Evolutionary conservation across 2,329 filamentous ascomycete species (phyloP).

Genomic region (Tolypocladium guangdongense): DNA sequence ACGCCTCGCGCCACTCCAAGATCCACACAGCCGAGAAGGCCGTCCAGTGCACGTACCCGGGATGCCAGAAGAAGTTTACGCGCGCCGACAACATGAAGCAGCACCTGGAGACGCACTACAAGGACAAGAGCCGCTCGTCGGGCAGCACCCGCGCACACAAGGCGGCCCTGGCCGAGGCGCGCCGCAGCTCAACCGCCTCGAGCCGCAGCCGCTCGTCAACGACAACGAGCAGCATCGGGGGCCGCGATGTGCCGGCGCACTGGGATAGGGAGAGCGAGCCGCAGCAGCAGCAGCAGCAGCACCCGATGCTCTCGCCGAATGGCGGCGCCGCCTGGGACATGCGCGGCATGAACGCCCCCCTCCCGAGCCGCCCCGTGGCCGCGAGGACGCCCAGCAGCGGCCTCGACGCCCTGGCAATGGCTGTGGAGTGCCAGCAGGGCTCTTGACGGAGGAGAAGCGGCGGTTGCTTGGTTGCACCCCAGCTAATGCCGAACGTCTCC

Average conservation of each 20-base stretch:
- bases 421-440: constrained; percentile 40
- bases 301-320: constrained; percentile 27
- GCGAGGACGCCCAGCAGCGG: constrained; percentile 37
- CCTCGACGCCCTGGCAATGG: constrained; percentile 43
- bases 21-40: constrained; percentile 76
- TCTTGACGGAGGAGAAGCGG: neutral
- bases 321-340: constrained; percentile 36
- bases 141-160: constrained; percentile 21
- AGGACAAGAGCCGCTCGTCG: constrained; percentile 42
- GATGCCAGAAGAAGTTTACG: constrained; percentile 71
- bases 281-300: constrained; percentile 14
- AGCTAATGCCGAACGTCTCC: neutral
- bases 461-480: neutral
- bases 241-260: constrained; percentile 13
- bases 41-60: constrained; percentile 54
- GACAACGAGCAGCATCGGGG: constrained; percentile 6
- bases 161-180: constrained; percentile 19
- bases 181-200: constrained; percentile 19
- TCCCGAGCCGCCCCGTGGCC: constrained; percentile 32
- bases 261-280: constrained; percentile 36
- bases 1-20: constrained; percentile 76
- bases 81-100: constrained; percentile 84
- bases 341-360: constrained; percentile 31
- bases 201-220: constrained; percentile 20
- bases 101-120: constrained; percentile 67